Evolutionary conservation across 345 rosid species (phyloP).

Genomic region (Trapa bicornis): DNA sequence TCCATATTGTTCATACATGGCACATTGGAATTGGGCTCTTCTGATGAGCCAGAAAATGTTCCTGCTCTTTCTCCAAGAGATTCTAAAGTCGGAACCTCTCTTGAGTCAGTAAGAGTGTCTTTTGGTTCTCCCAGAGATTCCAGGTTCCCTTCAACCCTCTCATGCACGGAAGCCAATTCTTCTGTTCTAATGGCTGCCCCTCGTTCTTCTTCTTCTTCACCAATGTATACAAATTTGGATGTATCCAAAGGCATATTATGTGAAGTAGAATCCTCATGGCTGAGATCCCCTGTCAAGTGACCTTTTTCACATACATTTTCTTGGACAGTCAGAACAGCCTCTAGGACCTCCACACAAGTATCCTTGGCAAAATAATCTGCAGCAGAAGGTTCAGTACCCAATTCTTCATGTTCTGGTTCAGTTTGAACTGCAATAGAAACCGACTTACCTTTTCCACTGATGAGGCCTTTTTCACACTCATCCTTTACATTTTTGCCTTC

Average conservation of each 20-base stretch:
- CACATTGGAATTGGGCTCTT: slow-evolving; percentile 9
- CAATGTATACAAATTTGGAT: not conserved
- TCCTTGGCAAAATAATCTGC: slow-evolving; percentile 4
- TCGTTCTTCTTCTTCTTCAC: slow-evolving; percentile 3
- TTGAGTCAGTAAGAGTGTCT: slow-evolving; percentile 1
- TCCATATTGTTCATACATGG: slow-evolving; percentile 8
- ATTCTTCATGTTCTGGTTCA: not conserved
- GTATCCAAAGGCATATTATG: not conserved
- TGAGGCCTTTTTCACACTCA: not conserved
- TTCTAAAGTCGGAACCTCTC: not conserved
- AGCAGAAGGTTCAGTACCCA: not conserved
- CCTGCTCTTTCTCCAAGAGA: not conserved
- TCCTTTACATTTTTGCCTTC: not conserved
- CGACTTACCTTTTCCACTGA: slow-evolving; percentile 7
- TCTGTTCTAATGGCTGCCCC: not conserved
- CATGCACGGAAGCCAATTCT: slow-evolving; percentile 8
- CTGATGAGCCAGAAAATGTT: slow-evolving; percentile 5
- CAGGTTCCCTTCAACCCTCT: slow-evolving; percentile 14
- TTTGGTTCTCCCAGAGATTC: slow-evolving; percentile 10
- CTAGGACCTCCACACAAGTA: slow-evolving; percentile 9
- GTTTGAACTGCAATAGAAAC: slow-evolving; percentile 6
- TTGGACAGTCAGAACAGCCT: slow-evolving; percentile 8
- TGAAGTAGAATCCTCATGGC: slow-evolving; percentile 1
- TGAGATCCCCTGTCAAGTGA: not conserved
- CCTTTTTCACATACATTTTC: slow-evolving; percentile 9